Conservation (phyloP, 768 basidiomycete species). For the Austroboletus eburneus region DNA sequence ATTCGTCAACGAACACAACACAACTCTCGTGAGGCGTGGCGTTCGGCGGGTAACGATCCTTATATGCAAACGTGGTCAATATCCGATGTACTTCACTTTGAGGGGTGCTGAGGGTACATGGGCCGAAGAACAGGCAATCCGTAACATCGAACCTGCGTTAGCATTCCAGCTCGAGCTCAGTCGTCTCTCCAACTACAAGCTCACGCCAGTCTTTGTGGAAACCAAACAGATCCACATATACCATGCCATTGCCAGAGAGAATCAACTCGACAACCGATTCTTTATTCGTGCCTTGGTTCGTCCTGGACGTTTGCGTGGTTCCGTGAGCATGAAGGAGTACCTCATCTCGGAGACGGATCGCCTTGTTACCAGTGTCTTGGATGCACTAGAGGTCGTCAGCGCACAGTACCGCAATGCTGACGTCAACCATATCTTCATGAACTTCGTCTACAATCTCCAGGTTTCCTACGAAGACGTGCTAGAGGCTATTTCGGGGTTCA, state of each 20-base stretch:
- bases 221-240: slow-evolving; percentile 98
- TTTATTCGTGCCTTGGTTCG: slow-evolving; percentile 96
- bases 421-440: slow-evolving; percentile 98
- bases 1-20: slow-evolving; percentile 66
- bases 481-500: slow-evolving; percentile 97
- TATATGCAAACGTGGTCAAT: slow-evolving; percentile 86
- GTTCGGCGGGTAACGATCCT: slow-evolving; percentile 91
- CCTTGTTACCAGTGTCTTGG: slow-evolving; percentile 88
- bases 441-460: slow-evolving; percentile 95
- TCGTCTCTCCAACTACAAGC: slow-evolving; percentile 94
- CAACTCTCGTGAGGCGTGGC: slow-evolving; percentile 65
- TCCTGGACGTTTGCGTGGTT: slow-evolving; percentile 88
- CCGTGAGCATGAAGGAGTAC: slow-evolving; percentile 95
- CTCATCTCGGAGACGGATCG: slow-evolving; percentile 98
- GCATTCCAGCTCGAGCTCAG: slow-evolving; percentile 97
- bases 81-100: slow-evolving; percentile 93
- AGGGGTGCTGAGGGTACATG: slow-evolving; percentile 70
- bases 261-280: slow-evolving; percentile 97
- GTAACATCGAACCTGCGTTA: slow-evolving; percentile 96
- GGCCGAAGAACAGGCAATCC: slow-evolving; percentile 93
- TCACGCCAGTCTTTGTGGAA: slow-evolving; percentile 94
- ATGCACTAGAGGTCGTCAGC: slow-evolving; percentile 91
- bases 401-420: slow-evolving; percentile 89
- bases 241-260: slow-evolving; percentile 91
- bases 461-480: slow-evolving; percentile 97